Base-by-base conservation (phyloP, 2,329 filamentous ascomycete genomes). In the Ceratocystis alfenasii region DNA sequence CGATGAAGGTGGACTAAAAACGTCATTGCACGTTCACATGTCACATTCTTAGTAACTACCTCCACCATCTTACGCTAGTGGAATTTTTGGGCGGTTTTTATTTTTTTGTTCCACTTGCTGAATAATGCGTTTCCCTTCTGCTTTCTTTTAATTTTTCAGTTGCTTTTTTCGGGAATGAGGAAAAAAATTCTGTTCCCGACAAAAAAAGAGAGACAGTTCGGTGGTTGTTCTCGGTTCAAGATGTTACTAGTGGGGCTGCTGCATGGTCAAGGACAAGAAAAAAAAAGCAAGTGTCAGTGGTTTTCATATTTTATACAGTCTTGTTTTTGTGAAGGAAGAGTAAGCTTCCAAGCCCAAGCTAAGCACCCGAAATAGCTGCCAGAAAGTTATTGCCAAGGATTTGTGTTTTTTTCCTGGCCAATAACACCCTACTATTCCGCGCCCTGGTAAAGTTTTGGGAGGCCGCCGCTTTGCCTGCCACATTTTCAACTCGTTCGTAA, bases 1-100 rank as follows among this genome's bases (percentile, higher is more conserved):
- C 17, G 3, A 59, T 3, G 2, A 33, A 33, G 5, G 30, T 33
- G 30, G 30, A 6, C 30, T 4, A 10, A 36, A 2, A 25, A 36
- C 55, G 28, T 59, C 28, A 59, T 59, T 59, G 5, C 55, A 59
- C 4, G 28, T 59, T 59, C 55, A 59, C 55, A 59, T 59, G 55
- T 59, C 28, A 59, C 55, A 59, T 12, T 36, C 36, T 59, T 36
- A 30, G 55, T 30, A 59, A n/a, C 15, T n/a, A 30, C 10, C 48
- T 53, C 3, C 15, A 25, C 22, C 3, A 25, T 53, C 48, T 53
- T 53, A 15, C 8, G 5, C n/a, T 25, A 30, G 53, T 20, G 4
- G 5, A 15, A 36, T 20, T 36, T 59, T 59, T 1, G 15, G 15
- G 48, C 10, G 6, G 15, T n/a, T 30, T 57, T 17, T 8, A 10